Evolutionary conservation across 169 alveolate species (phyloP).

Genomic region (Plasmodium fragile): DNA sequence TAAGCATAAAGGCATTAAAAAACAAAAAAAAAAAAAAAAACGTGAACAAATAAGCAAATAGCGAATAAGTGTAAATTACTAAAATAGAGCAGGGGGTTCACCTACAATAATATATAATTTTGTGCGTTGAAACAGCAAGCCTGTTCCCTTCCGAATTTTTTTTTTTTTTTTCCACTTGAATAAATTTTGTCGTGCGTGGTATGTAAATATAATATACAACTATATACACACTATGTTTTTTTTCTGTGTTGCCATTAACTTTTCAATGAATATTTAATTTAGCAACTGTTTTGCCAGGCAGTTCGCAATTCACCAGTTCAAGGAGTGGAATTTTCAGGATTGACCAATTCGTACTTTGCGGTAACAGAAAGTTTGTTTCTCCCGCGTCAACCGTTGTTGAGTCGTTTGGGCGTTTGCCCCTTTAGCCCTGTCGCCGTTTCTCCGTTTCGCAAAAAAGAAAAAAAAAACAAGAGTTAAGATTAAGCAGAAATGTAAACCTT

Average conservation of each 20-base stretch:
- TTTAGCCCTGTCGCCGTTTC: too few species aligned
- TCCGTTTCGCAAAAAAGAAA: background rate
- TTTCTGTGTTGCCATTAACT: background rate
- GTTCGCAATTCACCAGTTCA: background rate
- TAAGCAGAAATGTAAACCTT: background rate
- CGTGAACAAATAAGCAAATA: background rate
- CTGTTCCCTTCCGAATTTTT: background rate
- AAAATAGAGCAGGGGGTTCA: background rate
- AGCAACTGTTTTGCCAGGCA: background rate
- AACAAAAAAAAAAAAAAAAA: too few species aligned
- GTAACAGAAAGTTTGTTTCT: background rate
- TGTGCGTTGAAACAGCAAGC: background rate
- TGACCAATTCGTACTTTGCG: background rate
- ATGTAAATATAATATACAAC: background rate
- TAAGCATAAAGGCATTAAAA: background rate
- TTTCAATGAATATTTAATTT: background rate
- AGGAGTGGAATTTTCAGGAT: background rate
- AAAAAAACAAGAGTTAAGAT: background rate
- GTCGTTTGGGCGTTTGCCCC: too few species aligned
- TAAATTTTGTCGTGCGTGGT: background rate
- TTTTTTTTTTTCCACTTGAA: background rate
- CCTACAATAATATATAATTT: background rate
- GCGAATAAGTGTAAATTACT: background rate
- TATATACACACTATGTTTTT: background rate
- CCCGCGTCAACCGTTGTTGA: background rate